Percentiles rank a stretch among this genome's conserved stretches.
Evolutionary conservation across 208 protist genomes (phyloP).

Genomic region (Crithidia thermophila): DNA sequence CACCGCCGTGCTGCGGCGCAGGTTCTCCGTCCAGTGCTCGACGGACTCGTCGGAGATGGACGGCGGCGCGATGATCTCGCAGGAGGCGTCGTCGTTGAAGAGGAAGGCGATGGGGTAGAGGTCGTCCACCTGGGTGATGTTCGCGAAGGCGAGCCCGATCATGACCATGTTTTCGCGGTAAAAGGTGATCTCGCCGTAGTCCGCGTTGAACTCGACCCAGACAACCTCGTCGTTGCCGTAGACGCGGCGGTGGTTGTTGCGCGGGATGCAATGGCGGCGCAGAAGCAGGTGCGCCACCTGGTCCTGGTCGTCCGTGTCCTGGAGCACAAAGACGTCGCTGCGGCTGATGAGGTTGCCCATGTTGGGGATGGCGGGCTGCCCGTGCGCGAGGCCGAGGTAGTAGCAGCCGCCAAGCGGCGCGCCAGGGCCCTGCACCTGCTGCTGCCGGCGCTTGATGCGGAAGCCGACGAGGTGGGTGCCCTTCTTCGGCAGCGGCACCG

Average conservation of each 20-base stretch:
- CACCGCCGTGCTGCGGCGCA: slow-evolving; percentile 73
- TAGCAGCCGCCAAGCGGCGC: slow-evolving; percentile 88
- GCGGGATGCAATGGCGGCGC: slow-evolving; percentile 69
- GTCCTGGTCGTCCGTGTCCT: slow-evolving; percentile 89
- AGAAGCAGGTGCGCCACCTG: slow-evolving; percentile 82
- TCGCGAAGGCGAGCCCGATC: slow-evolving; percentile 87
- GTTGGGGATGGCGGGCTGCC: slow-evolving; percentile 63
- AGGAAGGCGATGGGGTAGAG: slow-evolving; percentile 88
- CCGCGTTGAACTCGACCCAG: slow-evolving; percentile 91
- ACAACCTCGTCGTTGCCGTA: slow-evolving; percentile 88
- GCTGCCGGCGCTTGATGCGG: slow-evolving; percentile 68
- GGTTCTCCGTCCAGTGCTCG: slow-evolving; percentile 50
- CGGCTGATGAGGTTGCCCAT: slow-evolving; percentile 76
- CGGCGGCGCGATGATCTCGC: slow-evolving; percentile 76
- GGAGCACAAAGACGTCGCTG: slow-evolving; percentile 83
- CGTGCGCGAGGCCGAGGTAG: slow-evolving; percentile 84
- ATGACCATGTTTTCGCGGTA: slow-evolving; percentile 87
- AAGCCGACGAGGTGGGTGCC: slow-evolving; percentile 85
- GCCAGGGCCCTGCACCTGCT: slow-evolving; percentile 63
- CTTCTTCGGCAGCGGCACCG: slow-evolving; percentile 56
- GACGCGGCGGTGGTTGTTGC: slow-evolving; percentile 72
- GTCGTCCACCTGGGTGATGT: slow-evolving; percentile 71
- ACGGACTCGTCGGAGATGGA: slow-evolving; percentile 51
- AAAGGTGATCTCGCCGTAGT: slow-evolving; percentile 83
- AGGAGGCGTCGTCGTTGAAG: slow-evolving; percentile 90